These are phyloP conservation scores for Mortierella sp. DNA, from an alignment of 371 early-diverging fungal species.

Conservation along the genomic window DNA sequence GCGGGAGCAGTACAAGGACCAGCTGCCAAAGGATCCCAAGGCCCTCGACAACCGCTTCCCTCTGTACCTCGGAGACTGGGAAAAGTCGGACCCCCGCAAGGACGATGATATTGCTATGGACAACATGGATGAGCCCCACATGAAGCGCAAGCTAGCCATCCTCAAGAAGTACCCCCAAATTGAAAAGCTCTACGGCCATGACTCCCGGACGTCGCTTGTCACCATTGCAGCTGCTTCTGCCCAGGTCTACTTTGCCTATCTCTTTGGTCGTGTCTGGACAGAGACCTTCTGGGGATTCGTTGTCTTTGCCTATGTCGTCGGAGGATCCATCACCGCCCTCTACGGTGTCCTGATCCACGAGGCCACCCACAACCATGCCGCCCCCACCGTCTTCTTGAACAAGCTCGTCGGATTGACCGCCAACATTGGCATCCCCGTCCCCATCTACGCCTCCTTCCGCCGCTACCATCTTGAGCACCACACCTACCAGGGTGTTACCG, in stretches of 20 bases:
- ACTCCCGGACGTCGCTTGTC: conserved; percentile 83
- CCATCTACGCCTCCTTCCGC: conserved; percentile 88
- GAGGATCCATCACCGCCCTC: conserved; percentile 85
- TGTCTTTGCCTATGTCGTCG: conserved; percentile 81
- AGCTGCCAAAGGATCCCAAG: conserved; percentile 38
- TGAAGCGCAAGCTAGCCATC: conserved; percentile 90
- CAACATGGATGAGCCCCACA: conserved; percentile 95
- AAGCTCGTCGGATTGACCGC: conserved; percentile 85
- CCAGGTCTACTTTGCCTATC: conserved; percentile 85
- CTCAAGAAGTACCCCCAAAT: conserved; percentile 92
- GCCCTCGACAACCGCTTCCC: conserved; percentile 83
- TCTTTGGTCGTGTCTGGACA: conserved; percentile 75
- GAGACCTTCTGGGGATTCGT: conserved; percentile 74
- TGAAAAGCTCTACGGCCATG: conserved; percentile 86
- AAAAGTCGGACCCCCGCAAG: conserved; percentile 80
- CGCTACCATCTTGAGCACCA: conserved; percentile 98
- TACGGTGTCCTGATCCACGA: conserved; percentile 93
- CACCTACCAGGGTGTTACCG: conserved; percentile 94
- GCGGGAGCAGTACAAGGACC: conserved; percentile 44
- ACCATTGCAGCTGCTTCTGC: conserved; percentile 73
- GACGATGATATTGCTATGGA: conserved; percentile 87
- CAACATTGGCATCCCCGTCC: conserved; percentile 89
- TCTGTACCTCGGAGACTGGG: conserved; percentile 87
- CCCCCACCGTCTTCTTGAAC: conserved; percentile 78
- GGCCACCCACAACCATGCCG: conserved; percentile 88